Evolutionary conservation across 257 asterid genomes (phyloP).

Genomic region (Dorcoceras hygrometricum): DNA sequence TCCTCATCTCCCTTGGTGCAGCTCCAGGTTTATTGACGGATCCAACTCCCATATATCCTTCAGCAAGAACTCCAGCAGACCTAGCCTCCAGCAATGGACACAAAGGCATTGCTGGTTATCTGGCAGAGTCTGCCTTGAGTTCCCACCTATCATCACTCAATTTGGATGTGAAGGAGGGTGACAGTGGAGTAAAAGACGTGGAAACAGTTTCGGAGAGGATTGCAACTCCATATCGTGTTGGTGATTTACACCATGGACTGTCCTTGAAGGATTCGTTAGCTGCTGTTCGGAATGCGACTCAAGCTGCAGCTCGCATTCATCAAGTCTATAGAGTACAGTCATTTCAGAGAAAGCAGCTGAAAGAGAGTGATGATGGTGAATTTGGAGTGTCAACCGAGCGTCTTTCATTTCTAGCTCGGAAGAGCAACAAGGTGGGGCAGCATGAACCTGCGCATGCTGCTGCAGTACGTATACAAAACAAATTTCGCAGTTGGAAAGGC

Average conservation of each 20-base stretch:
- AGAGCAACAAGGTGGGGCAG: conserved; percentile 52
- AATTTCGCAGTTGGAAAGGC: conserved; percentile 92
- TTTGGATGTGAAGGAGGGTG: conserved; percentile 44
- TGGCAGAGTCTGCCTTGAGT: conserved; percentile 75
- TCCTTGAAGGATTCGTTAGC: conserved; percentile 84
- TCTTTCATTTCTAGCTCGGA: conserved; percentile 59
- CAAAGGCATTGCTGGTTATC: conserved; percentile 92
- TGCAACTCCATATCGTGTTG: conserved; percentile 57
- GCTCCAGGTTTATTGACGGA: conserved; percentile 77
- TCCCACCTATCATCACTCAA: conserved; percentile 55
- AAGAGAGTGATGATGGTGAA: conserved; percentile 48
- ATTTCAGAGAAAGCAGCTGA: conserved; percentile 78
- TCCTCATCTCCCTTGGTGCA: conserved; percentile 73
- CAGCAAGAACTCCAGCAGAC: conserved; percentile 78
- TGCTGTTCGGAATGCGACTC: conserved; percentile 93
- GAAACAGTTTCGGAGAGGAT: conserved; percentile 66
- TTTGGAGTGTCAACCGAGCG: conserved; percentile 66
- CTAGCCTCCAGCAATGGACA: conserved; percentile 83
- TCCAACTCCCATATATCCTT: conserved; percentile 69
- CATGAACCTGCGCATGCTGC: conserved; percentile 71
- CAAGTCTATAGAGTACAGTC: conserved; percentile 85
- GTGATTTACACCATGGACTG: conserved; percentile 60
- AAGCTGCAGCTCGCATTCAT: conserved; percentile 93
- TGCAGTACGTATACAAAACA: conserved; percentile 79
- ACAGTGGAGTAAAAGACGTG: conserved; percentile 41